These are phyloP conservation scores for Trichoderma lentiforme DNA, from an alignment of 2,329 filamentous ascomycete species.

Conservation along the genomic window DNA sequence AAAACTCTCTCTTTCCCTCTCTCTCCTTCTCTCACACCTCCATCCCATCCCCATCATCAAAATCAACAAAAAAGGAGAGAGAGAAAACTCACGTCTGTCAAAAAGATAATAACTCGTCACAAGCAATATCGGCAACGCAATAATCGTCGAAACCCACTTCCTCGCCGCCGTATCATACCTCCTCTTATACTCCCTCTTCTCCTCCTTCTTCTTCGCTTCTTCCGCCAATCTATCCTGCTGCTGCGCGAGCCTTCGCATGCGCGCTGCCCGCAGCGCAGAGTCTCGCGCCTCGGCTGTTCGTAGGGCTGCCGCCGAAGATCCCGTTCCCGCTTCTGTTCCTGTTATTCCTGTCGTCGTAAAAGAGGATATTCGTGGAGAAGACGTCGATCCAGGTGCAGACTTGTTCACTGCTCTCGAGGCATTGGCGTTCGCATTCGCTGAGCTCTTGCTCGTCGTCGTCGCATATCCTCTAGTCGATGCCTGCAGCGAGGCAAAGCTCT, in stretches of 20 bases:
- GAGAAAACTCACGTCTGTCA: conserved; percentile 42
- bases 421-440: background rate
- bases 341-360: background rate
- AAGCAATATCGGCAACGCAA: conserved; percentile 52
- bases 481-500: background rate
- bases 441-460: background rate
- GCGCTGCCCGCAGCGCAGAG: conserved; percentile 25
- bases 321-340: background rate
- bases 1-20: too few relatives aligned
- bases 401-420: background rate
- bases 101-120: conserved; percentile 56
- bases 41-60: too few relatives aligned
- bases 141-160: conserved; percentile 46
- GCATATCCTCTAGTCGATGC: background rate
- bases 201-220: conserved; percentile 22
- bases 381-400: background rate
- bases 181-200: conserved; percentile 37
- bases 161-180: conserved; percentile 44
- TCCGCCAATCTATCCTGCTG: conserved; percentile 22
- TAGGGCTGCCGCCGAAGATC: conserved; percentile 10
- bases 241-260: conserved; percentile 21
- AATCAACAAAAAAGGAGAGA: too few relatives aligned
- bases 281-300: conserved; percentile 25
- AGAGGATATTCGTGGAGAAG: background rate
- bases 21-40: too few relatives aligned